phyloP scores from a whole-genome alignment of 148 eudicot species.

The Rhododendron henanense region DNA sequence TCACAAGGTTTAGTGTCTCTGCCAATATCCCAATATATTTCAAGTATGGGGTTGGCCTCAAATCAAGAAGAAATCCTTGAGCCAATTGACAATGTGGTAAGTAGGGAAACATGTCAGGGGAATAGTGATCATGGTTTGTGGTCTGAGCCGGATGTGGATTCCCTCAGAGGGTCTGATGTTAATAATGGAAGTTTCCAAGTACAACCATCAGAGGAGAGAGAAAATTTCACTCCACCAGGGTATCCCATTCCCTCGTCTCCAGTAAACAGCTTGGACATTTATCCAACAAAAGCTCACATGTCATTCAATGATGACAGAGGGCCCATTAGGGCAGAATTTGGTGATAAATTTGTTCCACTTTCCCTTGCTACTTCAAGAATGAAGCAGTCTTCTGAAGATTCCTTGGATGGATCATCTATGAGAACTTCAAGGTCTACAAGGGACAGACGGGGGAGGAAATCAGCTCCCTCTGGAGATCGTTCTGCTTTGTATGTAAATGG shows the following conservation, averaged over 20 bases:
- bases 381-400: constrained; percentile 40
- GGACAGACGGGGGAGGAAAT: constrained; percentile 23
- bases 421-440: constrained; percentile 16
- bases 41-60: constrained; percentile 20
- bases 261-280: constrained; percentile 6
- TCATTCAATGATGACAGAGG: constrained; percentile 9
- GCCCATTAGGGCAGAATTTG: constrained; percentile 7
- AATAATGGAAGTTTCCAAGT: constrained; percentile 13
- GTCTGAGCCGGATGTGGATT: constrained; percentile 25
- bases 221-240: constrained; percentile 6
- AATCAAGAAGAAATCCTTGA: constrained; percentile 22
- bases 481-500: constrained; percentile 6
- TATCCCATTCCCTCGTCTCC: not conserved
- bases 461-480: constrained; percentile 19
- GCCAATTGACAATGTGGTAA: constrained; percentile 8
- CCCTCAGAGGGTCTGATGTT: constrained; percentile 12
- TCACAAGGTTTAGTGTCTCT: constrained; percentile 26
- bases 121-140: constrained; percentile 32
- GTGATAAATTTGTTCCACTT: constrained; percentile 23
- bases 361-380: constrained; percentile 30
- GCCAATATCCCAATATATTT: constrained; percentile 25
- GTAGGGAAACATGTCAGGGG: constrained; percentile 19
- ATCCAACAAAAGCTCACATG: not conserved
- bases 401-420: constrained; percentile 34
- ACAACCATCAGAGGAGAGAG: constrained; percentile 7